These are phyloP conservation scores for Pseudophaeomoniella oleicola DNA, from an alignment of 2,329 filamentous ascomycete species.

Conservation along the genomic window DNA sequence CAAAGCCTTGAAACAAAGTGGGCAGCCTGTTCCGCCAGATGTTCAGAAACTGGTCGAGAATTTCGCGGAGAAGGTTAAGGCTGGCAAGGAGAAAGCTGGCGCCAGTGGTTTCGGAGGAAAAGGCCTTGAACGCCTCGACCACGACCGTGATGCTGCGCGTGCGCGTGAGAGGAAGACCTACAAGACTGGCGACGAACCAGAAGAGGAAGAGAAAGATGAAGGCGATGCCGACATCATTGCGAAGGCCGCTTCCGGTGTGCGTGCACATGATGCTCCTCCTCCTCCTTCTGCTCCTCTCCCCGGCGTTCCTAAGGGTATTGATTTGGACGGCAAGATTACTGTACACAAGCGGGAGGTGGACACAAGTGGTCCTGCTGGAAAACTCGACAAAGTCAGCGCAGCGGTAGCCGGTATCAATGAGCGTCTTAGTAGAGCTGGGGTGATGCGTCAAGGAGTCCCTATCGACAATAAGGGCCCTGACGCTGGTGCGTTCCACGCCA, in stretches of 20 bases:
- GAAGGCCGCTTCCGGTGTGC: constrained; percentile 50
- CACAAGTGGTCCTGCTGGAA: constrained; percentile 20
- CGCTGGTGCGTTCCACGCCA: constrained; percentile 91
- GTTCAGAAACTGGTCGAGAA: constrained; percentile 46
- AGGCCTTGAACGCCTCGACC: constrained; percentile 79
- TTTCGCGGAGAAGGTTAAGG: constrained; percentile 82
- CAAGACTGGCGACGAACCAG: constrained; percentile 75
- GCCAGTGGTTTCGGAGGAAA: constrained; percentile 88
- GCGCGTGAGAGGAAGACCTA: constrained; percentile 77
- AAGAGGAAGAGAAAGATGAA: constrained; percentile 53
- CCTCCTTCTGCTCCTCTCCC: constrained; percentile 20
- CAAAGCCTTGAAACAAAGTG: constrained; percentile 86
- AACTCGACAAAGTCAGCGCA: constrained; percentile 74
- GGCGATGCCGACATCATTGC: constrained; percentile 39
- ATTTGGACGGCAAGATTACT: constrained; percentile 55
- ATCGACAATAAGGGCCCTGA: constrained; percentile 98
- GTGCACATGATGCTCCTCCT: constrained; percentile 41
- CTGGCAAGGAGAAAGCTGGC: constrained; percentile 72
- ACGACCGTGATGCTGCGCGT: constrained; percentile 76
- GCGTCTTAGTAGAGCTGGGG: constrained; percentile 75
- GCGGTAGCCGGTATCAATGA: constrained; percentile 84
- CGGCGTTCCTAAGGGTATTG: constrained; percentile 40
- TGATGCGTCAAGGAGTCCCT: constrained; percentile 79
- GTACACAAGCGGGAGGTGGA: constrained; percentile 56
- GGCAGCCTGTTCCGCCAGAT: constrained; percentile 62